These are phyloP conservation scores for Citrus maxima DNA, from an alignment of 345 rosid genomes.

Conservation along the genomic window DNA sequence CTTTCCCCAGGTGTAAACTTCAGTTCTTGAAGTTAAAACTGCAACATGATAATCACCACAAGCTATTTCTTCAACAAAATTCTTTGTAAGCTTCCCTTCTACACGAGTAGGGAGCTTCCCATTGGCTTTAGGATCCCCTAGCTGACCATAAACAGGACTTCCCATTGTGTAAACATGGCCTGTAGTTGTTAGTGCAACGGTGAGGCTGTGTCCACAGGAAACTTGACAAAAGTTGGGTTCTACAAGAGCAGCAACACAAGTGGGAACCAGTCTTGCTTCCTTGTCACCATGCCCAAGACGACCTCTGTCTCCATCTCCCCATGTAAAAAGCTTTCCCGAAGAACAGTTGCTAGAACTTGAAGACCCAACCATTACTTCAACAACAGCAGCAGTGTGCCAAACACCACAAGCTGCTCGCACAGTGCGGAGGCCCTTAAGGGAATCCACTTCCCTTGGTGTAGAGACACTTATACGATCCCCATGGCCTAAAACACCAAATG, in stretches of 20 bases:
- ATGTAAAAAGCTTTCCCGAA: conserved; percentile 72
- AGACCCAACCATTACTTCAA: conserved; percentile 77
- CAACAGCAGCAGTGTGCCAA: conserved; percentile 87
- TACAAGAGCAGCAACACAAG: conserved; percentile 75
- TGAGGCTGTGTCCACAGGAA: conserved; percentile 71
- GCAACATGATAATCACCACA: conserved; percentile 80
- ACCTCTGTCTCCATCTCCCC: conserved; percentile 87
- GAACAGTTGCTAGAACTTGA: conserved; percentile 74
- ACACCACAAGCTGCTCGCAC: conserved; percentile 80
- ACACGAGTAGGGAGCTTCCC: conserved; percentile 63
- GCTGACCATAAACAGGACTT: conserved; percentile 72
- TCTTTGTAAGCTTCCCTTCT: conserved; percentile 59
- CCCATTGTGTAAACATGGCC: conserved; percentile 85
- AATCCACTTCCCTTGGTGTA: conserved; percentile 68
- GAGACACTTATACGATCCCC: conserved; percentile 58
- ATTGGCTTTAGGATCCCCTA: conserved; percentile 64
- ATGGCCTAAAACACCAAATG: conserved; percentile 78
- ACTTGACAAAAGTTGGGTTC: conserved; percentile 78
- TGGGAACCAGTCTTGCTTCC: conserved; percentile 67
- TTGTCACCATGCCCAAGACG: conserved; percentile 82
- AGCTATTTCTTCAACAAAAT: conserved; percentile 72
- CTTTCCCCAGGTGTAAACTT: conserved; percentile 86
- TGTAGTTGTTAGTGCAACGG: conserved; percentile 58
- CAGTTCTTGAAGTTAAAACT: conserved; percentile 71
- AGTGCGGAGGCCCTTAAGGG: conserved; percentile 79